phyloP scores from a whole-genome alignment of 225 moss, liverwort and hornwort species.

The Rhytidiadelphus loreus region DNA sequence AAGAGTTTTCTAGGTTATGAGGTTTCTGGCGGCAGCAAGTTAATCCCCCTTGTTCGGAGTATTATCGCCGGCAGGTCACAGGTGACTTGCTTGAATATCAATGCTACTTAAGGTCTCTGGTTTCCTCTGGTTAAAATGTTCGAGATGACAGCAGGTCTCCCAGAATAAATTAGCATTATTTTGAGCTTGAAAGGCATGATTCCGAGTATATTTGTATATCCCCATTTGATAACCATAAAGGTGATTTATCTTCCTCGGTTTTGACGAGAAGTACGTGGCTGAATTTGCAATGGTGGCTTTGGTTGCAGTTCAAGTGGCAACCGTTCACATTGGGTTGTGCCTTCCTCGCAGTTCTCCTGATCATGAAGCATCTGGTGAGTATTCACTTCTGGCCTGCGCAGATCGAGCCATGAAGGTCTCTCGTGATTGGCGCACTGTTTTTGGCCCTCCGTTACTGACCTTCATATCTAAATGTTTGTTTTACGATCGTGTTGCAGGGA shows the following conservation, averaged over 20 bases:
- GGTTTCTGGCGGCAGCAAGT: conserved; percentile 53
- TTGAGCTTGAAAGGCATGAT: neutral
- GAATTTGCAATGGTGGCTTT: conserved; percentile 1
- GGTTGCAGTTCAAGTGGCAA: conserved; percentile 81
- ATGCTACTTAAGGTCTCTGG: neutral
- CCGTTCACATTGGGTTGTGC: conserved; percentile 65
- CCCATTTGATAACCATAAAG: neutral
- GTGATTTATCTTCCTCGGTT: neutral
- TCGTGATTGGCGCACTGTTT: neutral
- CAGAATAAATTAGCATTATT: neutral
- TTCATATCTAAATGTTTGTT: neutral
- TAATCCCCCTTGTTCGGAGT: conserved; percentile 59
- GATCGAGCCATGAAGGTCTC: neutral
- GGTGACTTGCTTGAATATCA: conserved; percentile 12
- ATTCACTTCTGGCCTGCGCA: neutral
- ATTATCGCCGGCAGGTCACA: conserved; percentile 64
- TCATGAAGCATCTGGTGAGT: conserved; percentile 81
- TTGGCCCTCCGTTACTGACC: neutral
- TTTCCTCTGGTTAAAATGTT: neutral
- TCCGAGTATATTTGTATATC: neutral
- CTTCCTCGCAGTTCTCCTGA: conserved; percentile 48
- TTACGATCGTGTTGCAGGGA: conserved; percentile 31
- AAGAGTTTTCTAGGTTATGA: conserved; percentile 80
- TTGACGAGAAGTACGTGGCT: neutral
- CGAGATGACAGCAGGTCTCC: neutral